Evolutionary conservation across 805 yeast species (phyloP).

Genomic region (Cyberlindnera subsufficiens): DNA sequence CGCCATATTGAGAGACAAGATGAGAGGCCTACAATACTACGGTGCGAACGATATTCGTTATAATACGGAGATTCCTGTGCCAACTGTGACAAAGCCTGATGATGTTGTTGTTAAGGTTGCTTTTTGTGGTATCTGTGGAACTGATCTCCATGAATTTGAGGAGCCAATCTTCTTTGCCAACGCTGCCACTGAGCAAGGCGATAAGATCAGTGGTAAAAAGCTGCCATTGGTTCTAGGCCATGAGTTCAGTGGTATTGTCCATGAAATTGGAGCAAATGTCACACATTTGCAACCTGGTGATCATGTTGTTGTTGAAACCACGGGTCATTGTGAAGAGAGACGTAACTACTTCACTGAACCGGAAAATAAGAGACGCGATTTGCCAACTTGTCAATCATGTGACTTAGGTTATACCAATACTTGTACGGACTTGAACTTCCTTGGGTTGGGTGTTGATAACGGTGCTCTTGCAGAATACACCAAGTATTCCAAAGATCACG

Average conservation of each 20-base stretch:
- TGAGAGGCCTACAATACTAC: conserved; percentile 37
- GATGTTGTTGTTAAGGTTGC: conserved; percentile 40
- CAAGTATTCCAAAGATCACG: conserved; percentile 33
- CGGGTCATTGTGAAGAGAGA: conserved; percentile 38
- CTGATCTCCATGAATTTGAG: conserved; percentile 53
- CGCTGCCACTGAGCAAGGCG: conserved; percentile 31
- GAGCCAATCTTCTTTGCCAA: conserved; percentile 59
- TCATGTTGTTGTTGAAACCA: conserved; percentile 48
- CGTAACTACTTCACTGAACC: conserved; percentile 22
- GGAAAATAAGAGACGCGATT: conserved; percentile 13
- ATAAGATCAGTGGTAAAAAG: conserved; percentile 27
- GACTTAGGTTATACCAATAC: conserved; percentile 38
- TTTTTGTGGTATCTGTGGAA: conserved; percentile 55
- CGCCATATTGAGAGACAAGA: conserved; percentile 6
- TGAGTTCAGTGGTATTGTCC: conserved; percentile 57
- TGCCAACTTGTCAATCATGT: conserved; percentile 37
- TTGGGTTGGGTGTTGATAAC: conserved; percentile 45
- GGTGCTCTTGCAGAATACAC: conserved; percentile 43
- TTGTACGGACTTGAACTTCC: conserved; percentile 36
- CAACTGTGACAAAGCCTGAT: conserved; percentile 29
- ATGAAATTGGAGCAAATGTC: conserved; percentile 44
- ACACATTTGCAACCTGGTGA: conserved; percentile 46
- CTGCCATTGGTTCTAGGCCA: conserved; percentile 58
- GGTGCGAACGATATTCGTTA: conserved; percentile 33
- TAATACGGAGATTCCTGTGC: conserved; percentile 28